Evolutionary conservation across 2,329 filamentous ascomycete genomes (phyloP).

Genomic region (Orbilia javanica): DNA sequence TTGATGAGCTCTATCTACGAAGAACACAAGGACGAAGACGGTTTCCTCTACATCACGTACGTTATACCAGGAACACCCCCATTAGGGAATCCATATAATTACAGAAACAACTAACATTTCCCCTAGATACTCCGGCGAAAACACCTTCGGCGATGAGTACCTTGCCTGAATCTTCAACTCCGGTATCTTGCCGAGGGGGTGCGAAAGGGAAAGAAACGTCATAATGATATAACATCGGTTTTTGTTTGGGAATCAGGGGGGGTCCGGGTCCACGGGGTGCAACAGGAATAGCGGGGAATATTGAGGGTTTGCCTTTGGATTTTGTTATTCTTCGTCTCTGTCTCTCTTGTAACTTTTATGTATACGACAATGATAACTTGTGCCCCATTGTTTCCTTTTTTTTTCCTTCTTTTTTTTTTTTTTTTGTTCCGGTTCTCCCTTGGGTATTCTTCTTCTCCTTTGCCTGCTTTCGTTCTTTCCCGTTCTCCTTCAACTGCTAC

Average conservation of each 20-base stretch:
- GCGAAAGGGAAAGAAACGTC: slow-evolving; percentile 21
- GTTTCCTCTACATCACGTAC: slow-evolving; percentile 93
- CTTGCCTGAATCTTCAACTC: slow-evolving; percentile 61
- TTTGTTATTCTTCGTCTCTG: slow-evolving; percentile 30
- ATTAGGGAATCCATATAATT: neutral
- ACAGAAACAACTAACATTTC: slow-evolving; percentile 61
- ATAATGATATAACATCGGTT: slow-evolving; percentile 39
- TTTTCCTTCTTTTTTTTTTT: neutral
- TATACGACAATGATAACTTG: slow-evolving; percentile 52
- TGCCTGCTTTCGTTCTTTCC: slow-evolving; percentile 28
- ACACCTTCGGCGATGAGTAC: slow-evolving; percentile 81
- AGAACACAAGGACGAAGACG: slow-evolving; percentile 91
- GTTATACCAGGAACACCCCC: slow-evolving; percentile 62
- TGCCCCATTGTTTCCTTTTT: slow-evolving; percentile 13
- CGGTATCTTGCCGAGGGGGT: slow-evolving; percentile 18
- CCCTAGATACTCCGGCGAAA: slow-evolving; percentile 90
- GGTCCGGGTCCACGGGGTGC: slow-evolving; percentile 22
- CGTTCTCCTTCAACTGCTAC: slow-evolving; percentile 42
- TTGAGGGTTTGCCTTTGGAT: slow-evolving; percentile 29
- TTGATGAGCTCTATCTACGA: slow-evolving; percentile 99
- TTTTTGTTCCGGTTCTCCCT: slow-evolving; percentile 6
- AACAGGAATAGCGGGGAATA: slow-evolving; percentile 45
- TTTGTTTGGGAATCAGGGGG: slow-evolving; percentile 30
- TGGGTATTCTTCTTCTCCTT: slow-evolving; percentile 1
- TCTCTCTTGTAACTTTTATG: slow-evolving; percentile 44